Evolutionary conservation across 306 rosid species (phyloP), one percentile per base, ranked within the genome.

Genomic region (Medicago ruthenica): DNA sequence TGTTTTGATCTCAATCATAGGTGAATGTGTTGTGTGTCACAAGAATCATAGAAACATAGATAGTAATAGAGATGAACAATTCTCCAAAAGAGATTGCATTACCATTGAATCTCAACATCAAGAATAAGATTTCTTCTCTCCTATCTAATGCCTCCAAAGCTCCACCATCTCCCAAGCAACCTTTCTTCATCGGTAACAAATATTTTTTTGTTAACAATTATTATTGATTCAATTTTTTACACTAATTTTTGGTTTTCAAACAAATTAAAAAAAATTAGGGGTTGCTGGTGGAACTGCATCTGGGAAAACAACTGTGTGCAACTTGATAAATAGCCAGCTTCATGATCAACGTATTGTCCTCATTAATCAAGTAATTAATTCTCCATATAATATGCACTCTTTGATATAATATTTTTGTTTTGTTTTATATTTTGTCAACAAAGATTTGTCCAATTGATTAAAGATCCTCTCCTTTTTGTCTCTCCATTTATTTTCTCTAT

Each of bases 241-340:
- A 27, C 31, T 27, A 27, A 48, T 51, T 68, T 34, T 34, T 34
- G 6, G 37, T 34, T 34, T 34, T 34, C 7, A 34, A 34, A 34
- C 37, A 34, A 34, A 34, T 34, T 34, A 34, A 34, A 34, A 1
- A 34, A 34, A 34, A 4, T 34, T 6, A 93, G 98, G 98, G 67
- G 98, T 93, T 86, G 87, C 93, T 82, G 98, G 98, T 44, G 98
- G 98, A 77, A 92, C 98, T 27, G 92, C 98, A 41, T 93, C 98
- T 81, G 98, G 98, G 6, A 93, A 93, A 86, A 93, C 93, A 16
- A 89, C 91, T 0, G 98, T 93, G 21, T 90, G 98, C 67, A 88
- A 93, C 83, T 72, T 85, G 90, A 93, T 93, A 76, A 90, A 83
- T 53, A 89, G 78, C 39, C 97, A 90, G 58, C 91, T 93, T 78